Base-by-base conservation (phyloP, 768 basidiomycete genomes). In the Amanita polypyramis region DNA sequence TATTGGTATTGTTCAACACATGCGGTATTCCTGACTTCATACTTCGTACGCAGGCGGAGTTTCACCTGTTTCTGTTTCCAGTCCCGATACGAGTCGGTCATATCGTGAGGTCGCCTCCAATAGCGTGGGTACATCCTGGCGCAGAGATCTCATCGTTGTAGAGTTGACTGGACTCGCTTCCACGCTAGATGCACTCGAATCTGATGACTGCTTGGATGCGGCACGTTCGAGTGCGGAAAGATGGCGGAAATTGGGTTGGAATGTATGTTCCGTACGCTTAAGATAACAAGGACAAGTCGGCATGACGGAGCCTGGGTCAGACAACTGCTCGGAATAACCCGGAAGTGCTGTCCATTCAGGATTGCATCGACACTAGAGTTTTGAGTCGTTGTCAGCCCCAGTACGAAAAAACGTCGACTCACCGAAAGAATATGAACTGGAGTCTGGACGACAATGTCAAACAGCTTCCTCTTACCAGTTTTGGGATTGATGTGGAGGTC, bases 371-470 rank as follows among this genome's bases (percentile, higher is more conserved):
- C 87, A 91, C 85, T 88, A 29, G 50, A 40, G 38, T 25, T 45
- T 44, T 19, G 12, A 25, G 23, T 20, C 2, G 6, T 27, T 23
- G 8, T 9, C 7, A 29, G 14, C 21, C 19, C 17, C 21, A 3
- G 0, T 21, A 23, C 23, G 43, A 47, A 35, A 35, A 32, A 8
- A 30, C 43, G 43, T 11, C 15, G 11, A 69, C 85, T 68, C 52
- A 90, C 88, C 14, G 93, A 93, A 45, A 96, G 77, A 42, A 97
- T 80, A 47, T 88, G 82, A 32, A 96, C 74, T 0, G 92, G 91
- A 0, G 80, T 81, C 60, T 91, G 84, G 51, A 94, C 77, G 23
- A 86, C 78, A 54, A 94, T 88, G 60, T 93, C 93, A 61, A 85
- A 91, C 57, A 88, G 62, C 65, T 89, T 95, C 54, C 79, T 74